Percentiles rank a stretch among this genome's conserved stretches.
phyloP scores from a whole-genome alignment of 2,329 filamentous ascomycete genomes.

The Colletotrichum sp. region DNA sequence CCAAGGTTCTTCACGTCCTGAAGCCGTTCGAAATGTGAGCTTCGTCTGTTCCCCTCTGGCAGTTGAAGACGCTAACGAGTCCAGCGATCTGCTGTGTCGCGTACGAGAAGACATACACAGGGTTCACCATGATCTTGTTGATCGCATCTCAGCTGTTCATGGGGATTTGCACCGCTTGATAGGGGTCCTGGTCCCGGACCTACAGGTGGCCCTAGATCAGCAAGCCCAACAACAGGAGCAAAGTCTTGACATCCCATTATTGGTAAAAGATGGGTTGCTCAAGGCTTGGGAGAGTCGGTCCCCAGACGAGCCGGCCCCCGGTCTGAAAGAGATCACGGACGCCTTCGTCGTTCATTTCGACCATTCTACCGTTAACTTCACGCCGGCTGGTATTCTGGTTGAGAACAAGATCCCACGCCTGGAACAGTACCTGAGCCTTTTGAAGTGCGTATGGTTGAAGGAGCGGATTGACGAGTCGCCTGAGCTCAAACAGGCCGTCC shows the following conservation, averaged over 20 bases:
- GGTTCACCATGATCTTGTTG: constrained; percentile 23
- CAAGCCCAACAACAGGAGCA: constrained; percentile 9
- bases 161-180: constrained; percentile 24
- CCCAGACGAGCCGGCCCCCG: neutral
- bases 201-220: constrained; percentile 21
- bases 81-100: constrained; percentile 35
- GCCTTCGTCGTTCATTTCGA: constrained; percentile 35
- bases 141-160: constrained; percentile 17
- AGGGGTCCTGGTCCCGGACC: constrained; percentile 23
- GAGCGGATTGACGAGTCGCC: constrained; percentile 12
- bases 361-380: constrained; percentile 27
- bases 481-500: constrained; percentile 11
- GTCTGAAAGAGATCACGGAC: constrained; percentile 31
- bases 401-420: constrained; percentile 24
- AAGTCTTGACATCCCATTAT: constrained; percentile 22
- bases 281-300: neutral
- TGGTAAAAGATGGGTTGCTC: constrained; percentile 23
- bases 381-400: constrained; percentile 28
- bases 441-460: constrained; percentile 38
- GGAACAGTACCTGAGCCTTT: constrained; percentile 33
- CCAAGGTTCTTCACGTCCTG: constrained; percentile 35
- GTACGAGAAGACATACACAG: constrained; percentile 28
- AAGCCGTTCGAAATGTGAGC: constrained; percentile 41
- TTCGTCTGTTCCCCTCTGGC: neutral
- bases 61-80: neutral